Conservation (phyloP, 257 asterid species). For the Nicotiana attenuata region DNA sequence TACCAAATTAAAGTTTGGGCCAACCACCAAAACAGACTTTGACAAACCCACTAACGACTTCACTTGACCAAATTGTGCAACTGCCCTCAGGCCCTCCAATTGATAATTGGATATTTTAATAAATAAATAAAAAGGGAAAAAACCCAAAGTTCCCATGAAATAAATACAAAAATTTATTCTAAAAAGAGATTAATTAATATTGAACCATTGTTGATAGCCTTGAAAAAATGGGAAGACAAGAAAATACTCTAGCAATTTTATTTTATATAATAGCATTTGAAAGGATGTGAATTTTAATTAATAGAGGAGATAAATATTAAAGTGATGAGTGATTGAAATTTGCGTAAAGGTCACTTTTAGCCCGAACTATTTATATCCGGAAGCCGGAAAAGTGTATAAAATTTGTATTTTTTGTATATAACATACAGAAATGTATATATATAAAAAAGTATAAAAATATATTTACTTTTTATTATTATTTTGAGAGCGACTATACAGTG, state of each 20-base stretch:
- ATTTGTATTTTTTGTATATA: no score
- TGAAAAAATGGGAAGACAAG: background rate
- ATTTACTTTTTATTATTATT: no score
- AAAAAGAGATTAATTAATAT: background rate
- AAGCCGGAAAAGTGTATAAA: no score
- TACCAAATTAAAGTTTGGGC: slow-evolving; percentile 1
- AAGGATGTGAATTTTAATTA: background rate
- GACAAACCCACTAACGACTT: slow-evolving; percentile 4
- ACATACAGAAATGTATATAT: no score
- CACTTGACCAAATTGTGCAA: slow-evolving; percentile 9
- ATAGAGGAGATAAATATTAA: no score
- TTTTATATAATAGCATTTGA: no score
- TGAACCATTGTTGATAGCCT: background rate
- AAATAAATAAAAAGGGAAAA: no score
- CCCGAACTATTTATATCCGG: no score
- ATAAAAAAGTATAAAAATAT: no score
- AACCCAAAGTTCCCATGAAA: background rate
- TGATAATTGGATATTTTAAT: background rate
- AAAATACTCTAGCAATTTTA: background rate
- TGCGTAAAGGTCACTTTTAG: no score
- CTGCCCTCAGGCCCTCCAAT: background rate
- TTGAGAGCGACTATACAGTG: no score
- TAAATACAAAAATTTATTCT: background rate
- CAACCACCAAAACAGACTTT: slow-evolving; percentile 12
- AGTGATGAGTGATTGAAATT: background rate